Conservation (phyloP, 2,329 filamentous ascomycete genomes). For the Alternaria sp. region DNA sequence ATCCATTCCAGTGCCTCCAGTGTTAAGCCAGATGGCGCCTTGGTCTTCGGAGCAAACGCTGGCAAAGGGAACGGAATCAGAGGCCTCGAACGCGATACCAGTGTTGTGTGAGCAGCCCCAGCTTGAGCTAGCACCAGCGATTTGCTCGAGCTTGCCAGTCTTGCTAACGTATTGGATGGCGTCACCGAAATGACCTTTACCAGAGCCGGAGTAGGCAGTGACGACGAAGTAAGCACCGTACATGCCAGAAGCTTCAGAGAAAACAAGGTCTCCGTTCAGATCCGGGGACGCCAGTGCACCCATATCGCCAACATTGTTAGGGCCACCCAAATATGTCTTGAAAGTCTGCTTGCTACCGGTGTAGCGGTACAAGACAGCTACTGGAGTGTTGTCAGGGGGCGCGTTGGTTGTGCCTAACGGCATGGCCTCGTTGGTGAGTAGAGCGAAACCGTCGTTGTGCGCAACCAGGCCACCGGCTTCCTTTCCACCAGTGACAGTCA, state of each 20-base stretch:
- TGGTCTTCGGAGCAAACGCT: slow-evolving; percentile 69
- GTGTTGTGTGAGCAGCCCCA: slow-evolving; percentile 73
- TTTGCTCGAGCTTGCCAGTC: slow-evolving; percentile 60
- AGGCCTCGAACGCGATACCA: slow-evolving; percentile 69
- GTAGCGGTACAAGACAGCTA: slow-evolving; percentile 68
- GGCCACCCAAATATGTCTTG: slow-evolving; percentile 68
- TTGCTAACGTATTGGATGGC: slow-evolving; percentile 61
- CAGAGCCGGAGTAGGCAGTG: slow-evolving; percentile 64
- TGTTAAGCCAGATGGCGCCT: slow-evolving; percentile 71
- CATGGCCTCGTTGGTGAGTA: slow-evolving; percentile 66
- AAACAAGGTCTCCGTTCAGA: slow-evolving; percentile 70
- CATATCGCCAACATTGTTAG: slow-evolving; percentile 58
- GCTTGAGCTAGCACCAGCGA: slow-evolving; percentile 62
- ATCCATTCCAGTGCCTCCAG: slow-evolving; percentile 66
- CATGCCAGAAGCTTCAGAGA: slow-evolving; percentile 62
- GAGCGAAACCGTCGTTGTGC: slow-evolving; percentile 69
- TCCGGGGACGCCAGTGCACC: slow-evolving; percentile 64
- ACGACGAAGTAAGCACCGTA: slow-evolving; percentile 71
- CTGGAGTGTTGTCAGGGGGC: slow-evolving; percentile 59
- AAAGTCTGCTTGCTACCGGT: slow-evolving; percentile 64
- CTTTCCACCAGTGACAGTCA: slow-evolving; percentile 63
- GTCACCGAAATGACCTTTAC: slow-evolving; percentile 67
- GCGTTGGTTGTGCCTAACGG: slow-evolving; percentile 61
- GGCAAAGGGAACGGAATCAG: slow-evolving; percentile 66
- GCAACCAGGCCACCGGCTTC: slow-evolving; percentile 68